These are phyloP conservation scores for Omphalea diandra DNA, from an alignment of 441 rosid genomes.

Conservation along the genomic window DNA sequence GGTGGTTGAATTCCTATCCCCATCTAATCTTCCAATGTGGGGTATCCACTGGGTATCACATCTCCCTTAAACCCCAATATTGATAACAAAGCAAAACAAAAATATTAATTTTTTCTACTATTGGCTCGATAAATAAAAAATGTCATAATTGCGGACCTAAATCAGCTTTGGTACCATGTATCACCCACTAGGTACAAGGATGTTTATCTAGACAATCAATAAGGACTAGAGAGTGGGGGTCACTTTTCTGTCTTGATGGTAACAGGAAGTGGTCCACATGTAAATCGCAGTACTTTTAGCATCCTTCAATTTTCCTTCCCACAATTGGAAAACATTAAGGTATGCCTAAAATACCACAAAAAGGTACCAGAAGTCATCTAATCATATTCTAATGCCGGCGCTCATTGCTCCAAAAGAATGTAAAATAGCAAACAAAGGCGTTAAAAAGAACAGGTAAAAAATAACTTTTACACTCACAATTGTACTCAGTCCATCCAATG, in stretches of 20 bases:
- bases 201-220: too few species aligned
- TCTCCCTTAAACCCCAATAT: too few species aligned
- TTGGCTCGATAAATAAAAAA: too few species aligned
- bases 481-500: constrained; percentile 88
- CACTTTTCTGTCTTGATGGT: not conserved
- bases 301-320: not conserved
- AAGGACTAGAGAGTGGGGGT: not conserved
- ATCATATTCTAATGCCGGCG: not conserved
- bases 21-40: too few species aligned
- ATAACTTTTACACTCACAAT: constrained; percentile 62
- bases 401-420: not conserved
- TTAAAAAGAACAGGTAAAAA: constrained; percentile 8
- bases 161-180: too few species aligned
- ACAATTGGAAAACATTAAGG: too few species aligned
- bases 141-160: too few species aligned
- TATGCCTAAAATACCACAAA: constrained; percentile 3
- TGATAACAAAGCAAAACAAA: too few species aligned
- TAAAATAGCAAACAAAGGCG: constrained; percentile 10
- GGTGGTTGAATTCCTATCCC: too few species aligned
- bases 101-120: too few species aligned
- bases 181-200: too few species aligned
- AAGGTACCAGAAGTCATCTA: not conserved
- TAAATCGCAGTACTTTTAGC: not conserved
- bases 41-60: too few species aligned
- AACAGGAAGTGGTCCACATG: not conserved